Conservation (phyloP, 345 rosid species). For the Camelina laxa region DNA sequence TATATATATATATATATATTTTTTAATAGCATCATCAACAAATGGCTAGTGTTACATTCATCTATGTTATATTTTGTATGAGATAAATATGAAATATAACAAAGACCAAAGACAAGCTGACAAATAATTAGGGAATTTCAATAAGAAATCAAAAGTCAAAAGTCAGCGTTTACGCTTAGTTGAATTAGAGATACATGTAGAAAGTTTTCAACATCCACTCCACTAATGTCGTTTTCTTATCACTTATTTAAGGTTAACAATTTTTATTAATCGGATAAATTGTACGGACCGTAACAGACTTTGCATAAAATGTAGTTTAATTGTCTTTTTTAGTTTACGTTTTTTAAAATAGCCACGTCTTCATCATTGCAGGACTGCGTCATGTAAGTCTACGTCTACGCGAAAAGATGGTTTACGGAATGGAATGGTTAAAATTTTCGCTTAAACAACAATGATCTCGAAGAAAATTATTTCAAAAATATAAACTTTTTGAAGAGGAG, state of each 20-base stretch:
- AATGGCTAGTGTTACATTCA: neutral
- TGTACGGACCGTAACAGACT: slow-evolving; percentile 38
- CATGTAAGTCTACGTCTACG: neutral
- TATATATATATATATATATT: too few species aligned
- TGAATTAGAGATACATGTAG: slow-evolving; percentile 14
- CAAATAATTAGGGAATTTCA: neutral
- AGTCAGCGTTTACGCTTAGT: slow-evolving; percentile 24
- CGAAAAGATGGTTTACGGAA: neutral
- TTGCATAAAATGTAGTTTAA: slow-evolving; percentile 5
- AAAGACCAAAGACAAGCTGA: slow-evolving; percentile 5
- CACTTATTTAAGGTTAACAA: neutral
- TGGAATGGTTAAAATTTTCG: too few species aligned
- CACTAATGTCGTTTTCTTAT: slow-evolving; percentile 39
- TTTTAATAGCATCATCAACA: too few species aligned
- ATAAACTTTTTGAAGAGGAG: neutral
- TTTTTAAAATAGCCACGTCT: neutral
- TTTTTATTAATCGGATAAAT: neutral
- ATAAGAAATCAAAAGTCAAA: slow-evolving; percentile 17
- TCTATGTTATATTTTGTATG: neutral
- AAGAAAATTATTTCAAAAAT: neutral
- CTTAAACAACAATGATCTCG: too few species aligned
- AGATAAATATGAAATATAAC: neutral
- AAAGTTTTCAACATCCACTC: slow-evolving; percentile 47
- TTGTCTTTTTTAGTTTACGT: too few species aligned
- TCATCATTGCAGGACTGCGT: neutral